A percentile compares a stretch with the other conserved stretches of the same genome.
phyloP scores from a whole-genome alignment of 306 rosid genomes.

The Senna tora region DNA sequence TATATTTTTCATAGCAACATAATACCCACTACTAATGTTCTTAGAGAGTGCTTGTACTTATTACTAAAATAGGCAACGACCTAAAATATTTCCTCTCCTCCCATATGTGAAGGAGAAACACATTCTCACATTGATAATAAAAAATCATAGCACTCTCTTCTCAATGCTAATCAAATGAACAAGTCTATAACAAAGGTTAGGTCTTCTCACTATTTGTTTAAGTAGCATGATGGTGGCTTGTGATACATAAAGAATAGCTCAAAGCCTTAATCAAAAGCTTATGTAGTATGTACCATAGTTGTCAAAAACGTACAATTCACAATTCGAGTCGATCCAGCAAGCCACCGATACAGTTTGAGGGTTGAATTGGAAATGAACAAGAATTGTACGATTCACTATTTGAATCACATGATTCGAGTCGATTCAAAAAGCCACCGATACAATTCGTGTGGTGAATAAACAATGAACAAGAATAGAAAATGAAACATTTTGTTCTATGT shows the following conservation, averaged over 20 bases:
- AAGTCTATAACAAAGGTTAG: background rate
- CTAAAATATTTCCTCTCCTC: background rate
- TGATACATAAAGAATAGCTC: background rate
- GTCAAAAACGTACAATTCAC: too few relatives aligned
- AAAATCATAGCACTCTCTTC: background rate
- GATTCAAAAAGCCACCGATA: too few relatives aligned
- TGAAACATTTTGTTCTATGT: too few relatives aligned
- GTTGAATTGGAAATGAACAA: too few relatives aligned
- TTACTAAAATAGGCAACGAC: background rate
- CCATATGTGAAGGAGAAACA: background rate
- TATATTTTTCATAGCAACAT: background rate
- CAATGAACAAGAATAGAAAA: too few relatives aligned
- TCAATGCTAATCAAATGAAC: background rate
- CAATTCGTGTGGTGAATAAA: too few relatives aligned
- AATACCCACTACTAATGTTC: background rate
- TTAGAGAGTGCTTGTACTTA: background rate
- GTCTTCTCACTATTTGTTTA: background rate
- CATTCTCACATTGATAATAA: background rate
- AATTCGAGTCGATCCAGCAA: too few relatives aligned
- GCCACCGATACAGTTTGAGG: too few relatives aligned
- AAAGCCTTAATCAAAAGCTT: background rate
- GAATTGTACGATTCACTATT: too few relatives aligned
- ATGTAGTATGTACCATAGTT: too few relatives aligned
- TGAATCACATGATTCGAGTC: too few relatives aligned
- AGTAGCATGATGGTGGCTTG: background rate